Conservation (phyloP, 441 rosid genomes). For the Erodium moschatum region DNA sequence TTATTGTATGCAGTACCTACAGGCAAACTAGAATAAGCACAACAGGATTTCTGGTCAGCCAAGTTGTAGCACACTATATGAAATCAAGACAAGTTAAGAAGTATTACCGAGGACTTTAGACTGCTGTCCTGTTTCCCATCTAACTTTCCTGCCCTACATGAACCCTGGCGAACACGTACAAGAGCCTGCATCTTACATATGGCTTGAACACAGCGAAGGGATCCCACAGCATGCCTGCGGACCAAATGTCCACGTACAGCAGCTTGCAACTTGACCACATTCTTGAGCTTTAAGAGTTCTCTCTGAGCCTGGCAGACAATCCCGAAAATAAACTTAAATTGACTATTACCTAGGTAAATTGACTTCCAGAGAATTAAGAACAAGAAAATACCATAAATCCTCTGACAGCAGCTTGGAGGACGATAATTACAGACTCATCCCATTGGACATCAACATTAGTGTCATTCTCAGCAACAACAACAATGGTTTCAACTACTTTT, state of each 20-base stretch:
- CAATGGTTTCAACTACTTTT: slow-evolving; percentile 22
- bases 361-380: not conserved
- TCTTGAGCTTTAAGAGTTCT: slow-evolving; percentile 57
- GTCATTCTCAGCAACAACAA: slow-evolving; percentile 24
- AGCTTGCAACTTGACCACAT: slow-evolving; percentile 78
- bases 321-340: slow-evolving; percentile 19
- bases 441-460: slow-evolving; percentile 24
- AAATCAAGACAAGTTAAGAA: slow-evolving; percentile 15
- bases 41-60: not conserved
- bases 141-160: not conserved
- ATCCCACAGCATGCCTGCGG: slow-evolving; percentile 73
- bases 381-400: slow-evolving; percentile 44
- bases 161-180: slow-evolving; percentile 54
- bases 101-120: not conserved
- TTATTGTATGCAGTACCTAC: not conserved
- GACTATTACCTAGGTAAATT: not conserved
- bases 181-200: slow-evolving; percentile 80
- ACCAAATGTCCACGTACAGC: slow-evolving; percentile 84
- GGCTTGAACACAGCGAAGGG: slow-evolving; percentile 76
- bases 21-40: not conserved
- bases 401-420: slow-evolving; percentile 61
- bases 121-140: not conserved
- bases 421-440: slow-evolving; percentile 44
- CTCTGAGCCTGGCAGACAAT: slow-evolving; percentile 39
- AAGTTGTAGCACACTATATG: not conserved